Percentiles rank a stretch among this genome's conserved stretches.
Evolutionary conservation across 345 rosid species (phyloP).

Genomic region (Aquilaria yunnanensis): DNA sequence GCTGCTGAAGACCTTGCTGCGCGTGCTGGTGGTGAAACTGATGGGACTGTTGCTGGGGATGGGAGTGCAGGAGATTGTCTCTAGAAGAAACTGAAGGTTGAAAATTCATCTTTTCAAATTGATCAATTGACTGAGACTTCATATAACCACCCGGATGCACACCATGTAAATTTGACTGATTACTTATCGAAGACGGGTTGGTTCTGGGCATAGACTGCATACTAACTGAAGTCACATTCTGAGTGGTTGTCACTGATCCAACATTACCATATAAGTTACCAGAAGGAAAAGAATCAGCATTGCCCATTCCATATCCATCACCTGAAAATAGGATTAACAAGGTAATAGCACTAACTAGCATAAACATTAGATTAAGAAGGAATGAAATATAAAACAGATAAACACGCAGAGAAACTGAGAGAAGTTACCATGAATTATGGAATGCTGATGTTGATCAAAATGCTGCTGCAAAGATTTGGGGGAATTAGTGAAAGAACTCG

Average conservation of each 20-base stretch:
- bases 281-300: conserved; percentile 49
- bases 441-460: conserved; percentile 62
- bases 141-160: conserved; percentile 36
- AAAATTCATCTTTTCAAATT: conserved; percentile 46
- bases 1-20: conserved; percentile 57
- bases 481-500: conserved; percentile 43
- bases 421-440: conserved; percentile 52
- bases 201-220: conserved; percentile 54
- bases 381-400: conserved; percentile 1
- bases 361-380: conserved; percentile 8
- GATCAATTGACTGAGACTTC: conserved; percentile 39
- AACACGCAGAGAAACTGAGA: conserved; percentile 9
- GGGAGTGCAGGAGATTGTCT: conserved; percentile 45
- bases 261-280: conserved; percentile 50
- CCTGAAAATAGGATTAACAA: conserved; percentile 34
- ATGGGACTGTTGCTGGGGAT: conserved; percentile 57
- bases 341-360: conserved; percentile 7
- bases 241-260: conserved; percentile 48
- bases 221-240: conserved; percentile 38
- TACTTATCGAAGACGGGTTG: conserved; percentile 39
- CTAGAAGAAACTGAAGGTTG: conserved; percentile 41
- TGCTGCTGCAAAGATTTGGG: conserved; percentile 56
- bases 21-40: conserved; percentile 49
- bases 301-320: conserved; percentile 57
- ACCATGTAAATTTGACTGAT: conserved; percentile 45